These are phyloP conservation scores for Lentinula raphanica DNA, from an alignment of 768 basidiomycete genomes.

Conservation along the genomic window DNA sequence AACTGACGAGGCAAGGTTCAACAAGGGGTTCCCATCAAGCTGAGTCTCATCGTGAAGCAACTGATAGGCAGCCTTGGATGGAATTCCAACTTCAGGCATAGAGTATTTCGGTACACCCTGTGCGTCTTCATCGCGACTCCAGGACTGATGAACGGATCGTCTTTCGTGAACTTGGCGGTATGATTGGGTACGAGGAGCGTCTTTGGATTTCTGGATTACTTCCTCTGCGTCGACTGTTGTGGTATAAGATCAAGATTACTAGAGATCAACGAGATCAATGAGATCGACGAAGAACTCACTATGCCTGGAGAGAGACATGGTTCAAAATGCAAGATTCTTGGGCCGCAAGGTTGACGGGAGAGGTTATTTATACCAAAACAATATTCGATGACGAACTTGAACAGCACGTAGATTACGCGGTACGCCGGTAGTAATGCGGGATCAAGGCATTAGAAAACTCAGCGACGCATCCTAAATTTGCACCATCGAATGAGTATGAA, in stretches of 20 bases:
- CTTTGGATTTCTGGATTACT: conserved; percentile 9
- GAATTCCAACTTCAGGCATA: conserved; percentile 38
- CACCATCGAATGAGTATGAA: neutral
- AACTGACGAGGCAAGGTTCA: conserved; percentile 64
- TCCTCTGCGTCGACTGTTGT: conserved; percentile 2
- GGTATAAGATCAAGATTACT: neutral
- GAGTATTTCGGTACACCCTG: conserved; percentile 39
- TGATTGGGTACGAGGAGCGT: neutral
- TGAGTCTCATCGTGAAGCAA: conserved; percentile 51
- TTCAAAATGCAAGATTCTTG: neutral
- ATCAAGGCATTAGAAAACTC: neutral
- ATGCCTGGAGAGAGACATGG: conserved; percentile 8
- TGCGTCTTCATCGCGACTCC: conserved; percentile 10
- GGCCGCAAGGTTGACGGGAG: too few relatives aligned
- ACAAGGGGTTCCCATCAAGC: conserved; percentile 50
- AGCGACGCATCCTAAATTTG: neutral
- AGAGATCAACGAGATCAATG: neutral
- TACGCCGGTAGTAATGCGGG: too few relatives aligned
- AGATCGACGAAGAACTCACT: neutral
- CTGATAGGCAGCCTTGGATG: conserved; percentile 42
- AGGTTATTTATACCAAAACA: too few relatives aligned
- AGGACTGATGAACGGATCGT: conserved; percentile 5
- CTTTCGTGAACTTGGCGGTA: neutral
- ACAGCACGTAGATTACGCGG: too few relatives aligned
- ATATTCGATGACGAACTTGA: too few relatives aligned